Evolutionary conservation across 2,329 filamentous ascomycete genomes (phyloP), one percentile per base, ranked within the genome.

Genomic region (Pestalotiopsis sp.): DNA sequence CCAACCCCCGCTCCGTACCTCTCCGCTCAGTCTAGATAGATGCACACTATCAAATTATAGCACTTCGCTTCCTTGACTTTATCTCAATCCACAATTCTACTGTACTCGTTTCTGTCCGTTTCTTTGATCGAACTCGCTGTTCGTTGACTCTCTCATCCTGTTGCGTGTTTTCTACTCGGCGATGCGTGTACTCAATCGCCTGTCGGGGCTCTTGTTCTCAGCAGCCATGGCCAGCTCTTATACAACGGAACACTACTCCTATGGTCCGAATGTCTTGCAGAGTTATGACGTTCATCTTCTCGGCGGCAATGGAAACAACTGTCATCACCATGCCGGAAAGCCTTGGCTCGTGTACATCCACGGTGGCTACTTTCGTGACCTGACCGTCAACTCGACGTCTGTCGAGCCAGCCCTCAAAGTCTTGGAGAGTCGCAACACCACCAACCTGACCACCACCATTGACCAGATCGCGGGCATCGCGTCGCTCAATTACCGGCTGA

Each of bases 401-500:
- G 39, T 64, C 62, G 14, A 52, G 36, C 62, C 62, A 2, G 45
- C 39, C 17, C n/a, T 64, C 17, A 20, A 64, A 5, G n/a, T 64
- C 14, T 38, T 64, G 3, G 62, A 45, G 39, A 52, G 38, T 13
- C 62, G 62, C 39, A 64, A 64, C 25, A 64, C 23, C 11, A 64
- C 62, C 11, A 52, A 64, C 20, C 45, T 64, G 39, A 64, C 38
- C 36, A 25, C 9, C 62, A 64, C 62, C 11, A 64, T 64, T 64
- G 62, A 64, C 23, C n/a, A 64, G 9, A 20, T 64, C 11, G 39
- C 36, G 11, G 62, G 62, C 23, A 17, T 64, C 12, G 38, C 62
- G 0, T 64, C 62, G 12, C 20, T 64, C 20, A 64, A 64, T 11
- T 64, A 64, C 39, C 38, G 62, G 39, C 62, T 64, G 4, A 52